Base-by-base conservation (phyloP, 306 rosid species). In the Purshia tridentata region DNA sequence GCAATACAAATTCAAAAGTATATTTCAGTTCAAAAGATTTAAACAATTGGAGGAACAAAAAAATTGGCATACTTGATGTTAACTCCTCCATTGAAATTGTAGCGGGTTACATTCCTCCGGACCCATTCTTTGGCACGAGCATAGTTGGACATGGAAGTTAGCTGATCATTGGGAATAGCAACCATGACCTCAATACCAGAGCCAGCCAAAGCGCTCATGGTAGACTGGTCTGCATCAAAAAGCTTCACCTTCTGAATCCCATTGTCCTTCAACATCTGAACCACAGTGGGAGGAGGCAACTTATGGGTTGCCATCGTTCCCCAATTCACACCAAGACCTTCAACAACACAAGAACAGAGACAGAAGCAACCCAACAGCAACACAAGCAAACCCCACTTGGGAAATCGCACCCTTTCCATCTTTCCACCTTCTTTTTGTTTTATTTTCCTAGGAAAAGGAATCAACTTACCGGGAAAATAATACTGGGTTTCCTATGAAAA, bases 281-380 rank as follows among this genome's bases (percentile, higher is more conserved):
- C 97, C 84, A 94, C 89, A 1, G 88, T 83, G 22, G 78, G 78
- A 11, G 99, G 91, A 0, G 96, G 95, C 52, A 94, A 75, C 74
- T 81, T 71, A 61, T 89, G 99, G 1, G 89, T 85, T 12, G 99
- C 90, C 75, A 86, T 89, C 4, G 97, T 94, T 16, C 99, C 99
- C 99, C 99, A 94, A 65, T 94, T 94, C 66, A 94, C 96, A 39
- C 99, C 99, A 65, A 94, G 83, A 51, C 97, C 96, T 65, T 88
- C 90, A 13, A 85, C 91, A 56, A 29, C 39, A 51, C 87, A 19
- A 54, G 41, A 19, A 55, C 65, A 71, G 47, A 49, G 20, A 49
- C 23, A 69, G 13, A 65, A 52, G 49, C 59, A 74, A 77, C 72
- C 72, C 84, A 77, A 29, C 29, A 87, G 8, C 80, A 82, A 83